These are phyloP conservation scores for Coemansia sp. DNA, from an alignment of 192 early-diverging fungal species.

Conservation along the genomic window DNA sequence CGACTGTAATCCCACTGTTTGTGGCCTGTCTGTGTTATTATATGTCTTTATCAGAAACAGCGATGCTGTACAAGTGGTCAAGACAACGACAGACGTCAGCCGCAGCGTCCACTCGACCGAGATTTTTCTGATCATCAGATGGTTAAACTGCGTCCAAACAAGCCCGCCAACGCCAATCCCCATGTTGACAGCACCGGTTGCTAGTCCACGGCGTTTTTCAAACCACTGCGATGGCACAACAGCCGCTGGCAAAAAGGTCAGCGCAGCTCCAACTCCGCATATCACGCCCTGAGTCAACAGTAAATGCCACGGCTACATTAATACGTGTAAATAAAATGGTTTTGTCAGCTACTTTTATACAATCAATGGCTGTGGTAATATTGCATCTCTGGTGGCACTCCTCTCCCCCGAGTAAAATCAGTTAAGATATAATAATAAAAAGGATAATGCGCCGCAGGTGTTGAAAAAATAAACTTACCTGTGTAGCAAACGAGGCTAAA, in stretches of 20 bases:
- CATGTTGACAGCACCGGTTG: slow-evolving; percentile 58
- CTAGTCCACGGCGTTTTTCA: slow-evolving; percentile 57
- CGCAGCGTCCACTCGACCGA: slow-evolving; percentile 66
- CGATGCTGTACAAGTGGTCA: slow-evolving; percentile 27
- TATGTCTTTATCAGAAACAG: slow-evolving; percentile 45
- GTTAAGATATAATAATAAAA: not conserved
- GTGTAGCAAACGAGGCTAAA: slow-evolving; percentile 50
- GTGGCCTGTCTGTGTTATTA: slow-evolving; percentile 3
- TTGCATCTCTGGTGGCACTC: not conserved
- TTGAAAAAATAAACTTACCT: slow-evolving; percentile 31
- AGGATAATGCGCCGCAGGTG: not conserved
- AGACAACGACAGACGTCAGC: slow-evolving; percentile 54
- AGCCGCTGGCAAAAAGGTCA: slow-evolving; percentile 53
- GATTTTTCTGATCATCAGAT: slow-evolving; percentile 55
- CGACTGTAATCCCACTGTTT: slow-evolving; percentile 15
- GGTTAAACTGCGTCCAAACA: slow-evolving; percentile 61
- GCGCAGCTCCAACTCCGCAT: slow-evolving; percentile 55
- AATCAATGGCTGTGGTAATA: not conserved
- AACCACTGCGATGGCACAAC: slow-evolving; percentile 61
- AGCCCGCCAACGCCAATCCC: slow-evolving; percentile 76
- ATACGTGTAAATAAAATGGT: too few species aligned
- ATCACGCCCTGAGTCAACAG: slow-evolving; percentile 61
- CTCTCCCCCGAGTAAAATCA: too few species aligned
- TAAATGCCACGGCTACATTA: slow-evolving; percentile 61
- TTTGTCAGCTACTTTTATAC: too few species aligned